Evolutionary conservation across 306 rosid genomes (phyloP).

Genomic region (Alnus rubra): DNA sequence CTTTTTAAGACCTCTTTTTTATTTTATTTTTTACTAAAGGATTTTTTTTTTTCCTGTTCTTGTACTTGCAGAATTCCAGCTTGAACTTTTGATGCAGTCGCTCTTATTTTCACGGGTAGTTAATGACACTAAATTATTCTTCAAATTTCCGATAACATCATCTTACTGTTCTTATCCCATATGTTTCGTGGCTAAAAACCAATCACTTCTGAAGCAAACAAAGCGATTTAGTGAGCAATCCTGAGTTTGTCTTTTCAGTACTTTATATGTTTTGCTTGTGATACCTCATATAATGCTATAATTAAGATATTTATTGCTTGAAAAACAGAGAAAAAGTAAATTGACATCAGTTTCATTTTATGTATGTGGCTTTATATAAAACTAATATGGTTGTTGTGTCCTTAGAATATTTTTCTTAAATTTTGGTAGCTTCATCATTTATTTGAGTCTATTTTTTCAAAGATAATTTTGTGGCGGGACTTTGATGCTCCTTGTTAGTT

Average conservation of each 20-base stretch:
- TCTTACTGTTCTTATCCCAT: background rate
- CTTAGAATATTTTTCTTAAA: background rate
- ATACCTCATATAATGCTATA: slow-evolving; percentile 8
- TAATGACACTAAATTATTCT: slow-evolving; percentile 10
- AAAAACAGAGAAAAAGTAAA: background rate
- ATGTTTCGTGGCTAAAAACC: background rate
- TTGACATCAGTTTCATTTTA: background rate
- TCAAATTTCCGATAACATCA: background rate
- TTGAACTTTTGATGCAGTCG: slow-evolving; percentile 91
- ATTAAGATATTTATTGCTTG: slow-evolving; percentile 7
- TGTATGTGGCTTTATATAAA: background rate
- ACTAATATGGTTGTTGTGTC: background rate
- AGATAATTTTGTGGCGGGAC: background rate
- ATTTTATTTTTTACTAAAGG: slow-evolving; percentile 11
- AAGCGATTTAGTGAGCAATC: background rate
- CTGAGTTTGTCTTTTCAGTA: background rate
- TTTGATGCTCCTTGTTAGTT: background rate
- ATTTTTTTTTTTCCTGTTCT: slow-evolving; percentile 23
- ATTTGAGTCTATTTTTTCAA: background rate
- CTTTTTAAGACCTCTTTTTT: background rate
- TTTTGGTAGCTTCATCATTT: background rate
- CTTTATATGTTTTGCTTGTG: background rate
- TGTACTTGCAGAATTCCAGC: slow-evolving; percentile 82
- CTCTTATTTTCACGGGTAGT: slow-evolving; percentile 89
- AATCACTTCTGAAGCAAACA: background rate